Evolutionary conservation across 2,329 filamentous ascomycete species (phyloP), one percentile per base, ranked within the genome.

Genomic region (Hymenotorrendiella dingleyae): DNA sequence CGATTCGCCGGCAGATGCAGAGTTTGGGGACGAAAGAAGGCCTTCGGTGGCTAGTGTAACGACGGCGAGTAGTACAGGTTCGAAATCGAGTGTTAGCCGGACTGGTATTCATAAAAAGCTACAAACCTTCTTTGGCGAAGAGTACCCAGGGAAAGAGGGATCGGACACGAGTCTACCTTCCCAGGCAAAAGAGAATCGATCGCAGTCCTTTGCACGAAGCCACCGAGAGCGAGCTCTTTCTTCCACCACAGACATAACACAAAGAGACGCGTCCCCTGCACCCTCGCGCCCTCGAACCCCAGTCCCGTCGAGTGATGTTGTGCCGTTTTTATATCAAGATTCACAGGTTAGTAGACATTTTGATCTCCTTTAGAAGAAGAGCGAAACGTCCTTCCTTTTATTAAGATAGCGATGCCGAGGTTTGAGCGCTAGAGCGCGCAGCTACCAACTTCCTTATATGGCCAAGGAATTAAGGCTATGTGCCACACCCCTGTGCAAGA

Each of bases 301-400:
- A 10, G 73, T 89, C 39, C 86, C 86, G 30, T 87, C 86, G 10
- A 93, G 87, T 58, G 91, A 97, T 65, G 89, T 98, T 45, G 93
- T 94, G 28, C 93, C 93, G n/a, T 98, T 95, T 74, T 75, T 94
- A 49, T 97, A 93, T 62, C 93, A 97, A 65, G 87, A 93, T 61
- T 76, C 76, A 53, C 78, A 86, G 69, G 83, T 86, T 64, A 70
- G 80, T 74, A 19, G 20, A 36, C 43, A 29, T 39, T 29, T 39
- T 17, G 12, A 20, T 17, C 22, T 17, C 33, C 24, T 12, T 36
- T 22, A 36, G 22, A 24, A 24, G 16, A n/a, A n/a, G n/a, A n/a
- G n/a, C n/a, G n/a, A n/a, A n/a, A 28, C 11, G 6, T 28, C 14
- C 36, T 23, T 40, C 14, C 20, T 24, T 6, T 16, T 29, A 16